A percentile compares a stretch with the other conserved stretches of the same genome.
Conservation (phyloP, 2,329 filamentous ascomycete genomes). For the Monosporascus sp. region DNA sequence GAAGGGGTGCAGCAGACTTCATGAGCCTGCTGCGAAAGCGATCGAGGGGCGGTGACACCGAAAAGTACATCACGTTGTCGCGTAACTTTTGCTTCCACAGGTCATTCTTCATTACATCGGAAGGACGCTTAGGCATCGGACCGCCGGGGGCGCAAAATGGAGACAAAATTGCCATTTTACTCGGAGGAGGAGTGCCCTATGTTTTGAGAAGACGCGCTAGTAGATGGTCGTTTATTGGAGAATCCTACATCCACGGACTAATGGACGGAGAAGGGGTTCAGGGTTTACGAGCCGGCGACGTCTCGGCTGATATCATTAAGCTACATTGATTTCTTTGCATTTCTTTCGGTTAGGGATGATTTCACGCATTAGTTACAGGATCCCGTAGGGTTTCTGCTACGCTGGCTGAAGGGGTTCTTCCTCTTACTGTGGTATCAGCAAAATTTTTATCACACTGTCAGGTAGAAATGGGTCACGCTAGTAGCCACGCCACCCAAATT, state of each 20-base stretch:
- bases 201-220: background rate
- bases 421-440: no score
- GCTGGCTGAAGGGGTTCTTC: no score
- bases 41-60: background rate
- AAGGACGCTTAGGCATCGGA: background rate
- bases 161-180: background rate
- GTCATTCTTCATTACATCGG: background rate
- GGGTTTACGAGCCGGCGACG: background rate
- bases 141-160: background rate
- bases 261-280: slow-evolving; percentile 1
- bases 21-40: no score
- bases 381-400: background rate
- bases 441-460: no score
- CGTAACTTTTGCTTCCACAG: background rate
- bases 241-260: slow-evolving; percentile 3
- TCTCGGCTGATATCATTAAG: no score
- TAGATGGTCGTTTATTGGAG: background rate
- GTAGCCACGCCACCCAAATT: no score
- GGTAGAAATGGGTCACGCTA: no score
- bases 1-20: no score
- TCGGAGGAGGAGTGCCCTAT: slow-evolving; percentile 1
- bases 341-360: no score
- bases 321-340: background rate
- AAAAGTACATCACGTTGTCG: background rate
- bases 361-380: background rate